Evolutionary conservation across 1,284 basidiomycete species (phyloP).

Genomic region (Tremellales sp.): DNA sequence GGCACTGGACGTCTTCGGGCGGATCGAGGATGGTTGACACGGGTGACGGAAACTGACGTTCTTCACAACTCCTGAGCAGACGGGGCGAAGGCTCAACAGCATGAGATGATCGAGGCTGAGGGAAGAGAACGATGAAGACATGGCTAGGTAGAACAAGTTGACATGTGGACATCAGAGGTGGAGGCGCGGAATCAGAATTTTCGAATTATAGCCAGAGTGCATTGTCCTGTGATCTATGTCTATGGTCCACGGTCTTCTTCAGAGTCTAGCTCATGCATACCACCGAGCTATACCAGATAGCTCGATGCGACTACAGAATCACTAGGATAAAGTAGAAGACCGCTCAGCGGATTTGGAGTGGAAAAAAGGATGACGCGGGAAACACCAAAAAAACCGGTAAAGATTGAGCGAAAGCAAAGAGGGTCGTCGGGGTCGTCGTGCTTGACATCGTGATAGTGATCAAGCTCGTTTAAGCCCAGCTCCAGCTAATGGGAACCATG

Average conservation of each 20-base stretch:
- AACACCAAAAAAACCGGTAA: neutral
- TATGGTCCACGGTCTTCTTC: neutral
- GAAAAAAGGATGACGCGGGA: neutral
- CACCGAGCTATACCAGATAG: neutral
- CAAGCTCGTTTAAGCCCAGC: constrained; percentile 27
- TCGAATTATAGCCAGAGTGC: neutral
- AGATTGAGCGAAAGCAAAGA: neutral
- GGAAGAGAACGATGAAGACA: no score
- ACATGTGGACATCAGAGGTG: neutral
- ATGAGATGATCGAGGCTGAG: no score
- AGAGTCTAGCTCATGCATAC: neutral
- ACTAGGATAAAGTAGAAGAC: neutral
- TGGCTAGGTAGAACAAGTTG: neutral
- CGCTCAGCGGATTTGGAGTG: neutral
- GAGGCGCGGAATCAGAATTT: neutral
- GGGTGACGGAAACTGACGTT: no score
- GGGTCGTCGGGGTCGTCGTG: no score
- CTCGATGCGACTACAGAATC: neutral
- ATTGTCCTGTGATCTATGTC: no score
- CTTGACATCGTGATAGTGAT: no score
- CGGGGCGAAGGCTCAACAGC: no score
- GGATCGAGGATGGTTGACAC: no score
- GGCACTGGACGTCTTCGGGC: no score
- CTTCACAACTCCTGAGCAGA: no score
- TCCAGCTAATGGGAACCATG: constrained; percentile 58